Base-by-base conservation (phyloP, 305 asterid genomes). In the Plantago coronopus region DNA sequence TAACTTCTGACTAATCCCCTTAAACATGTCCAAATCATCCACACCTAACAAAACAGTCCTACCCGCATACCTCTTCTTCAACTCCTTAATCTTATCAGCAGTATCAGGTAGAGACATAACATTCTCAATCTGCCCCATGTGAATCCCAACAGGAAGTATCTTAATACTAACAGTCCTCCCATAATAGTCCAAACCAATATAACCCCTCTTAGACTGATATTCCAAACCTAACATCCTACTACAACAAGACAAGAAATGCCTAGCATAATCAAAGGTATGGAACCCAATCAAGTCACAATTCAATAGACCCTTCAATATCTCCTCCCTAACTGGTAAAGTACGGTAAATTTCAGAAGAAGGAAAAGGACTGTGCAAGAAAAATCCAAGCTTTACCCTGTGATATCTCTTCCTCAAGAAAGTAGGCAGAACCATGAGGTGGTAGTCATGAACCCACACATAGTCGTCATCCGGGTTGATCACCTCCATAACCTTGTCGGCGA, bases 191-290 rank as follows among this genome's bases (percentile, higher is more conserved):
- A 89, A 62, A 23, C 89, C 95, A 65, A 89, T 89, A 61, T 86
- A 81, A 6, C 97, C 97, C 77, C 97, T 76, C 65, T 86, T 89
- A 12, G 97, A 89, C 37, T 80, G 89, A 60, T 89, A 89, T 48
- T 86, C 90, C 76, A 87, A 76, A 7, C 95, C 95, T 57, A 89
- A 77, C 95, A 89, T 89, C 66, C 95, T 84, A 72, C 95, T 84
- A 63, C 95, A 84, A 69, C 95, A 86, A 0, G 94, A 79, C 83
- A 89, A 78, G 74, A 89, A 89, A 53, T 89, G 97, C 69, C 97
- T 78, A 45, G 97, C 97, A 63, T 86, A 89, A 73, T 89, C 97
- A 74, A 86, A 89, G 0, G 97, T 89, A 22, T 89, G 95, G 61
- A 86, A 89, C 0, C 97, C 97, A 69, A 89, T 56, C 15, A 89